Evolutionary conservation across 1,284 basidiomycete species (phyloP).

Genomic region (Marasmius sp.): DNA sequence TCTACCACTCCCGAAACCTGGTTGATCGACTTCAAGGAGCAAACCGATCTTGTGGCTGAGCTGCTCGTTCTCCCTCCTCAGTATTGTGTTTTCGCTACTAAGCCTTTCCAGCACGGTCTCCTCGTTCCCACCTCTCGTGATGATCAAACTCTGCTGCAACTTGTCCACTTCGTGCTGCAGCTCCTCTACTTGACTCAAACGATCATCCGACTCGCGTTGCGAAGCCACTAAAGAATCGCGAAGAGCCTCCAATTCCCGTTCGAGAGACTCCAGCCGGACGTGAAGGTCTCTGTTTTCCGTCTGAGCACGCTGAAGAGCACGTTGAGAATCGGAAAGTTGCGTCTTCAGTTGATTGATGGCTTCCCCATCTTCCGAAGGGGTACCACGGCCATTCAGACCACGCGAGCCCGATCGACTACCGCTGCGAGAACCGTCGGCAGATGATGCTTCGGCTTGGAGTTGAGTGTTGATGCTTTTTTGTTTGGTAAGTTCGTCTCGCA

Average conservation of each 20-base stretch:
- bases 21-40: conserved; percentile 81
- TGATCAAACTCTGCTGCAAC: conserved; percentile 71
- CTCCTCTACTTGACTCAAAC: conserved; percentile 72
- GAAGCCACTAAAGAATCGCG: conserved; percentile 73
- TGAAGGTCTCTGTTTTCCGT: conserved; percentile 78
- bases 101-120: conserved; percentile 75
- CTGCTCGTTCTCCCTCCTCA: conserved; percentile 82
- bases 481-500: conserved; percentile 93
- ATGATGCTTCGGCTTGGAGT: conserved; percentile 74
- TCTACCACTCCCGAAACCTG: conserved; percentile 59
- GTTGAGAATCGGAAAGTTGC: conserved; percentile 71
- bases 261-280: conserved; percentile 70
- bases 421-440: conserved; percentile 58
- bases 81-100: conserved; percentile 71
- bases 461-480: conserved; percentile 80
- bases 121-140: conserved; percentile 73
- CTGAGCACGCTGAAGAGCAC: conserved; percentile 68
- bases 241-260: conserved; percentile 71
- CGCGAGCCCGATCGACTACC: conserved; percentile 44
- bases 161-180: conserved; percentile 81
- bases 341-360: conserved; percentile 55
- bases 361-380: conserved; percentile 71
- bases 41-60: conserved; percentile 85
- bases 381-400: conserved; percentile 71
- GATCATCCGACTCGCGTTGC: conserved; percentile 77